Percentiles rank a stretch among this genome's conserved stretches.
Evolutionary conservation across 768 basidiomycete species (phyloP).

Genomic region (Kwoniella dejecticola): DNA sequence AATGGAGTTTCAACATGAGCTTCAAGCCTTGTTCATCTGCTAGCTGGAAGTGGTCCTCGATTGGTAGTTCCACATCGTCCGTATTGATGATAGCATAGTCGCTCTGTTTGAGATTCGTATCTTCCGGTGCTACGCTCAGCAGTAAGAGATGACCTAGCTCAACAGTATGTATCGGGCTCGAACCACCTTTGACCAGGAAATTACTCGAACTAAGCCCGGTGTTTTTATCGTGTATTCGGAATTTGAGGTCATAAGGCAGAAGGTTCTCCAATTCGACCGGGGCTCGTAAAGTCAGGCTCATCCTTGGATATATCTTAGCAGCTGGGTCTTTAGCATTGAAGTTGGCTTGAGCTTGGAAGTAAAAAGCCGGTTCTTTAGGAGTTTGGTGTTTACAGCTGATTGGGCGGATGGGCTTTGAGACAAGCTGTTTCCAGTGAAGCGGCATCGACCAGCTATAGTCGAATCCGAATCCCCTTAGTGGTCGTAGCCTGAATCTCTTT

Average conservation of each 20-base stretch:
- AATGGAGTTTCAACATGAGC: constrained; percentile 80
- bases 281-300: constrained; percentile 81
- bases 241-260: constrained; percentile 88
- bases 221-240: constrained; percentile 95
- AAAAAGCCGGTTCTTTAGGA: constrained; percentile 81
- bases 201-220: constrained; percentile 91
- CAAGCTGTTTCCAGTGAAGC: constrained; percentile 83
- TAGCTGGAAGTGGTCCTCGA: constrained; percentile 72
- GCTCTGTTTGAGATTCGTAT: constrained; percentile 88
- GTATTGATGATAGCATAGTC: constrained; percentile 98
- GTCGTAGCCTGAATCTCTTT: constrained; percentile 79
- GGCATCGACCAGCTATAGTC: constrained; percentile 91
- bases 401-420: constrained; percentile 68
- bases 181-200: constrained; percentile 86
- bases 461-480: constrained; percentile 81
- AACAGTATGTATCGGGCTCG: constrained; percentile 95
- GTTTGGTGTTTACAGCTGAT: constrained; percentile 83
- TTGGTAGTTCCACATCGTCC: constrained; percentile 84
- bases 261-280: constrained; percentile 95
- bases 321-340: constrained; percentile 66
- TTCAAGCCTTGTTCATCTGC: constrained; percentile 74
- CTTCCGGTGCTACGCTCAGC: constrained; percentile 82
- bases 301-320: constrained; percentile 72
- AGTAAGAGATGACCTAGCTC: constrained; percentile 86
- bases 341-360: constrained; percentile 88